Conservation (phyloP, 306 rosid genomes). For the Acmispon strigosus region DNA sequence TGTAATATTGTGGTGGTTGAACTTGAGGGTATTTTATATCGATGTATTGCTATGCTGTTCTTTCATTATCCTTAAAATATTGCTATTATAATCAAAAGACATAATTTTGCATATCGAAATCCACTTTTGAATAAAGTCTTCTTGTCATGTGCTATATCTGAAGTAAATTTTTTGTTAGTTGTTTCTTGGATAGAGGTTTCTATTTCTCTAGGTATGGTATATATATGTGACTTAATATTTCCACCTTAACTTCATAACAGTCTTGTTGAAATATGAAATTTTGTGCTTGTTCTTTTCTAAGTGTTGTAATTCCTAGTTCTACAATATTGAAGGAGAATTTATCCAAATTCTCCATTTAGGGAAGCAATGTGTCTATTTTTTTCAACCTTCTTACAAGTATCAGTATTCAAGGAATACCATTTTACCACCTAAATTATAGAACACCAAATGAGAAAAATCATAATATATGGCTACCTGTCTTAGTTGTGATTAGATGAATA, state of each 20-base stretch:
- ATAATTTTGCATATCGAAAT: neutral
- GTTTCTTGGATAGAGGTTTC: neutral
- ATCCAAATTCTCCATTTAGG: neutral
- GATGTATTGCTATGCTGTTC: neutral
- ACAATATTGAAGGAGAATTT: neutral
- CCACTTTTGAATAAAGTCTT: neutral
- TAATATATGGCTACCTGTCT: too few relatives aligned
- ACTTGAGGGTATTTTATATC: neutral
- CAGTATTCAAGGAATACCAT: too few relatives aligned
- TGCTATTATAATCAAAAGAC: neutral
- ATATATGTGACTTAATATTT: neutral
- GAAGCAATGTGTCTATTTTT: neutral
- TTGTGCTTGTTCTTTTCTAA: neutral
- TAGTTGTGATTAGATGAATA: too few relatives aligned
- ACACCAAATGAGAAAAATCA: too few relatives aligned
- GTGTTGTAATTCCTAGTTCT: neutral
- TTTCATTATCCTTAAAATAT: neutral
- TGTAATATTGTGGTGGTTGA: neutral
- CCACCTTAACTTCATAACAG: neutral
- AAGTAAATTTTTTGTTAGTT: neutral
- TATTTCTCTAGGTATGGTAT: neutral
- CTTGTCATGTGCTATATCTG: neutral
- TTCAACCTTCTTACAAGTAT: neutral
- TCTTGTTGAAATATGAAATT: neutral
- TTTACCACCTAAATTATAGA: too few relatives aligned